Percentiles rank a stretch among this genome's conserved stretches.
phyloP scores from a whole-genome alignment of 2,329 filamentous ascomycete genomes.

The Talaromyces sp. region DNA sequence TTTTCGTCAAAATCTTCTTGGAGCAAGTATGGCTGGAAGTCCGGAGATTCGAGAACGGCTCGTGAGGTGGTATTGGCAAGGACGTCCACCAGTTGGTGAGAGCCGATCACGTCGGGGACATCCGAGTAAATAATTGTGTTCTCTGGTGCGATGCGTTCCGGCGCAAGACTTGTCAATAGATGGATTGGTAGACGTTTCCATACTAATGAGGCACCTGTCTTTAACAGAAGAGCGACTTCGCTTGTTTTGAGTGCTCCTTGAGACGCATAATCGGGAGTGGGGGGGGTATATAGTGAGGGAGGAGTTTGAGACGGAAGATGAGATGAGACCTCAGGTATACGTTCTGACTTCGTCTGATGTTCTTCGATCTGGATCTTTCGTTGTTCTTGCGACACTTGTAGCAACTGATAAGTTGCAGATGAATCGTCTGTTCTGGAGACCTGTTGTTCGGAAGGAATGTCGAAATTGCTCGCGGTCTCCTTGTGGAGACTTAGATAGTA shows the following conservation, averaged over 20 bases:
- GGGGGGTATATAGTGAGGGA: background rate
- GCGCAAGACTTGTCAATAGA: constrained; percentile 24
- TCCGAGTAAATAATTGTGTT: constrained; percentile 28
- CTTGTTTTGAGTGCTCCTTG: constrained; percentile 6
- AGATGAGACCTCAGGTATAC: background rate
- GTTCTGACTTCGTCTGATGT: background rate
- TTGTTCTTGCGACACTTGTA: background rate
- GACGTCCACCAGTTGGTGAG: constrained; percentile 24
- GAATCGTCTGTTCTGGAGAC: background rate
- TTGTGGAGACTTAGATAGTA: constrained; percentile 25
- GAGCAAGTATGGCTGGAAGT: constrained; percentile 23
- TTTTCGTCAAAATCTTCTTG: constrained; percentile 25
- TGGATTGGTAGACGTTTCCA: constrained; percentile 29
- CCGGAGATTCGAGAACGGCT: constrained; percentile 16
- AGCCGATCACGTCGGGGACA: constrained; percentile 23
- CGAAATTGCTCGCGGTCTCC: background rate
- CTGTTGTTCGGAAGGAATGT: background rate
- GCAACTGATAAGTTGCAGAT: background rate
- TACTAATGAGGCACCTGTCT: constrained; percentile 26
- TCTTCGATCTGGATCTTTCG: background rate
- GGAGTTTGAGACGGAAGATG: background rate
- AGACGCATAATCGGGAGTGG: background rate
- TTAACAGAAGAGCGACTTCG: constrained; percentile 23
- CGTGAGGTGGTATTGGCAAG: constrained; percentile 22
- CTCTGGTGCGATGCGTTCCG: constrained; percentile 23